Conservation (phyloP, 2,329 filamentous ascomycete genomes). For the Cercospora janseana region DNA sequence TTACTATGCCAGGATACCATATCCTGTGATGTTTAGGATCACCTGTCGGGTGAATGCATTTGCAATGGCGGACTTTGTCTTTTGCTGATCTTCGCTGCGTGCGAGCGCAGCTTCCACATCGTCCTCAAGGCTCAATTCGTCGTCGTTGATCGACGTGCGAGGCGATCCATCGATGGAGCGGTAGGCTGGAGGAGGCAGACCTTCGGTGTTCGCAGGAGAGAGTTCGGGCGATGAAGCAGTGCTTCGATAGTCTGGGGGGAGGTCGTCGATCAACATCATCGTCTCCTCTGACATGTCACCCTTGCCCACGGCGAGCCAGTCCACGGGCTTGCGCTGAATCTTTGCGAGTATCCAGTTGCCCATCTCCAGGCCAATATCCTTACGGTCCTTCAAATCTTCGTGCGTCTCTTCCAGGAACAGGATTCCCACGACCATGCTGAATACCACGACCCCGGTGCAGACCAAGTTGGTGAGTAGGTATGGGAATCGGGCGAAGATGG, state of each 20-base stretch:
- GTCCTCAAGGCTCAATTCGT: constrained; percentile 24
- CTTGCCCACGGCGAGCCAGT: constrained; percentile 41
- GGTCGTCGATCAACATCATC: constrained; percentile 62
- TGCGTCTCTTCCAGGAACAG: constrained; percentile 95
- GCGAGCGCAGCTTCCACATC: constrained; percentile 30
- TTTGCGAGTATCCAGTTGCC: constrained; percentile 64
- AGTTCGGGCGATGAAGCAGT: constrained; percentile 55
- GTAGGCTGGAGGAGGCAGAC: constrained; percentile 36
- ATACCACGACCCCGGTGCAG: constrained; percentile 72
- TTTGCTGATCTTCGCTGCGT: constrained; percentile 32
- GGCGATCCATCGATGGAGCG: constrained; percentile 36
- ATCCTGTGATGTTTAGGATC: constrained; percentile 81
- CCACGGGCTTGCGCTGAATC: constrained; percentile 25
- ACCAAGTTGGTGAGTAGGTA: constrained; percentile 93
- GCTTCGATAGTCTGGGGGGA: constrained; percentile 66
- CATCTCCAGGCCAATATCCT: constrained; percentile 72
- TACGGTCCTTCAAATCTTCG: constrained; percentile 70
- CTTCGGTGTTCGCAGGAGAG: constrained; percentile 27
- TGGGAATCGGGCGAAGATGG: constrained; percentile 81
- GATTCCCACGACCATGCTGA: constrained; percentile 74
- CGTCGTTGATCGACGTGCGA: constrained; percentile 23
- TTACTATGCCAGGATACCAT: constrained; percentile 92
- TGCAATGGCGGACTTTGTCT: constrained; percentile 39
- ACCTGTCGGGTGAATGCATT: constrained; percentile 82
- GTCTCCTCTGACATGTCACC: constrained; percentile 55